Evolutionary conservation across 2,329 filamentous ascomycete species (phyloP), one percentile per base, ranked within the genome.

Genomic region (Leptographium wingfieldii): DNA sequence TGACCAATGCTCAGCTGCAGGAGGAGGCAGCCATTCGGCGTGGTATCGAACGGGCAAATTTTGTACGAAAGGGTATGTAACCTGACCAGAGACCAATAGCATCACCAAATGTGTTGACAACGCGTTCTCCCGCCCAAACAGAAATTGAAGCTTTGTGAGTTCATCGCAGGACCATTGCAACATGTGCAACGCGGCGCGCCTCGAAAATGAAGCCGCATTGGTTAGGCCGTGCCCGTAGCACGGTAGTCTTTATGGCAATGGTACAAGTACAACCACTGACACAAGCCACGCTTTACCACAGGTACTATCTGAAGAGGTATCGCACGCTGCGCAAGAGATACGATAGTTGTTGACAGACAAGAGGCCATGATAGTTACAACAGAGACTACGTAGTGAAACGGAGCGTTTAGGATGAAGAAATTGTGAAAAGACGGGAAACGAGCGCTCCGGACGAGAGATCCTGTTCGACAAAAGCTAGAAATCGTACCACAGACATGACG

Each of bases 131-230:
- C 4, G n/a, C 29, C 10, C 16, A 38, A 16, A 35, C 65, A 94
- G 92, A 96, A 72, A 90, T 97, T 62, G 92, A 96, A 74, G 87
- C 91, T 22, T 71, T 97, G 89, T 96, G 79, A 82, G 89, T 80
- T 2, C 11, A 43, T 43, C 40, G n/a, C 19, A 14, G 27, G n/a
- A 40, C 19, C 52, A 3, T 40, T 7, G 5, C 29, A 31, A 31
- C 29, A 31, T 4, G 29, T 7, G 29, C 29, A 35, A 10, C 10
- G 5, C 33, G 10, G 33, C 33, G 33, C 33, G 33, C 9, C 11
- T 9, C 11, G 10, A 35, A 35, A 11, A 35, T 11, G 33, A 35
- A 35, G 33, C 33, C 33, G 33, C 6, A 35, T 2, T 35, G 33
- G 33, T 11, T 11, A 35, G 10, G 33, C 33, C 7, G 33, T 35